Percentiles rank a stretch among this genome's conserved stretches.
Conservation (phyloP, 208 protist genomes). For the Lotmaria passim region DNA sequence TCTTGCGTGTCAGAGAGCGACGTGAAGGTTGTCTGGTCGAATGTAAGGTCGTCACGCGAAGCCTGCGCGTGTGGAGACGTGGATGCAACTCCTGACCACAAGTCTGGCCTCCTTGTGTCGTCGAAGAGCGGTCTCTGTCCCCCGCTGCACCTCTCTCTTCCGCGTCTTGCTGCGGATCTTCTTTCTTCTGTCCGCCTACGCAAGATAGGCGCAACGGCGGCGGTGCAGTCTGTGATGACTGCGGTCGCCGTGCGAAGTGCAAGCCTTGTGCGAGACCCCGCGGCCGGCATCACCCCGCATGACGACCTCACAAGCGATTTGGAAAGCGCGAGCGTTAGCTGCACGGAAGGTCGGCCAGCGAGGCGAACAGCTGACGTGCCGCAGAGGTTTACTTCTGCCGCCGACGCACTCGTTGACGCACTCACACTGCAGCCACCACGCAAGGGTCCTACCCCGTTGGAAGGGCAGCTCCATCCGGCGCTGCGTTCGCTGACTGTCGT, state of each 20-base stretch:
- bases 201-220: slow-evolving; percentile 4
- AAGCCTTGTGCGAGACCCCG: too few species aligned
- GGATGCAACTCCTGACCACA: not conserved
- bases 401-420: not conserved
- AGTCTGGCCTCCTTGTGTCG: slow-evolving; percentile 1
- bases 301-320: too few species aligned
- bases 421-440: not conserved
- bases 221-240: slow-evolving; percentile 7
- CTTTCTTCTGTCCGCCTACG: slow-evolving; percentile 15
- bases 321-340: too few species aligned
- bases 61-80: not conserved
- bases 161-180: slow-evolving; percentile 24
- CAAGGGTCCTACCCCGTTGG: not conserved
- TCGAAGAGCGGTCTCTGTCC: slow-evolving; percentile 16
- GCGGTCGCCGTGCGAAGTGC: not conserved
- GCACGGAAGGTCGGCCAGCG: too few species aligned
- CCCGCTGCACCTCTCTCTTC: slow-evolving; percentile 20
- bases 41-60: not conserved
- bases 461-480: not conserved
- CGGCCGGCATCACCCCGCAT: too few species aligned
- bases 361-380: too few species aligned
- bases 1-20: not conserved
- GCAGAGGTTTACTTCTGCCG: too few species aligned
- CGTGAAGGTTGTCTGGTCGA: not conserved
- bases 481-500: not conserved